Evolutionary conservation across 2,329 filamentous ascomycete species (phyloP).

Genomic region (Diaporthe velutina): DNA sequence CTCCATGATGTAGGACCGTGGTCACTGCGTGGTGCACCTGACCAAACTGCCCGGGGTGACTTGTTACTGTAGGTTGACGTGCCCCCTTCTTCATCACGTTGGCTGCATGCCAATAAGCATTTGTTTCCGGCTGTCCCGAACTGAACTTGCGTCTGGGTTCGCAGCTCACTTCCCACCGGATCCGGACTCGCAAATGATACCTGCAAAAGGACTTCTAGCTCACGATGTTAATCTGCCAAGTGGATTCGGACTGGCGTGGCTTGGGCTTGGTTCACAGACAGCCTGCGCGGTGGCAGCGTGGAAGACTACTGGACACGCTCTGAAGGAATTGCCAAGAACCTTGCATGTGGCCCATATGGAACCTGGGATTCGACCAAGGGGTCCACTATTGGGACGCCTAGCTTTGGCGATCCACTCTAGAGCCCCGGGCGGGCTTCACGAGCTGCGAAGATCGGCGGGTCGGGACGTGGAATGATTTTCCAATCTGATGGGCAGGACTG

Average conservation of each 20-base stretch:
- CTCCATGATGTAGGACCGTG: neutral
- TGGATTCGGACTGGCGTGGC: constrained; percentile 9
- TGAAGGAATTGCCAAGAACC: constrained; percentile 6
- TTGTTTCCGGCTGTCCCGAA: neutral
- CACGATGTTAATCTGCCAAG: neutral
- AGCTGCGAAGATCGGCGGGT: constrained; percentile 20
- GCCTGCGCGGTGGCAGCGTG: neutral
- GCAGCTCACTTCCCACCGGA: neutral
- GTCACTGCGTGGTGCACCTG: neutral
- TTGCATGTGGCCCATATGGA: constrained; percentile 11
- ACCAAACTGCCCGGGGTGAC: neutral
- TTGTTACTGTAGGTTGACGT: neutral
- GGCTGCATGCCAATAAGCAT: neutral
- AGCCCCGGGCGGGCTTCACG: neutral
- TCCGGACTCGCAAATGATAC: neutral
- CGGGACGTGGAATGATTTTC: neutral
- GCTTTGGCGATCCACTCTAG: neutral
- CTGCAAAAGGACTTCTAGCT: neutral
- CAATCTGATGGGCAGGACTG: neutral
- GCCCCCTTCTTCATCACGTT: neutral
- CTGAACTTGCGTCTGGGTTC: neutral
- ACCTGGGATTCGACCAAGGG: neutral
- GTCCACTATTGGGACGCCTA: neutral
- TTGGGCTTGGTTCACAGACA: neutral
- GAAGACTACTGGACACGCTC: neutral